Percentiles rank a stretch among this genome's conserved stretches.
Evolutionary conservation across 2,329 filamentous ascomycete genomes (phyloP).

Genomic region (Colletotrichum tropicicola): DNA sequence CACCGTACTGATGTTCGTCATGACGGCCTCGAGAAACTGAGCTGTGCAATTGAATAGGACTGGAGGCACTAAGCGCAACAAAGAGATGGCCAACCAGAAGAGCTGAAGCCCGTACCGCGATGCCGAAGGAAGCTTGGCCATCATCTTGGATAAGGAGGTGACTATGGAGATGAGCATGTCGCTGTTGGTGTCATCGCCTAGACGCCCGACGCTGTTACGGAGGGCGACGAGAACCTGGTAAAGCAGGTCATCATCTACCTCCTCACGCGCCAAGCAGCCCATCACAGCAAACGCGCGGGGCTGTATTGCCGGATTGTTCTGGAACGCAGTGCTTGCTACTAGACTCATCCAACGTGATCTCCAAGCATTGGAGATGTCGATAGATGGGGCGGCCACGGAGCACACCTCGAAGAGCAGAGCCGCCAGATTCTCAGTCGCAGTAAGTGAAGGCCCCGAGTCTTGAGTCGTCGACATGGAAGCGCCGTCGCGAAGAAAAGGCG

Average conservation of each 20-base stretch:
- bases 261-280: conserved; percentile 75
- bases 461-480: conserved; percentile 63
- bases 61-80: conserved; percentile 70
- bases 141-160: conserved; percentile 75
- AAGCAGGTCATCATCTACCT: conserved; percentile 76
- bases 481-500: conserved; percentile 57
- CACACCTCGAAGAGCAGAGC: conserved; percentile 71
- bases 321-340: conserved; percentile 76
- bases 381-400: conserved; percentile 68
- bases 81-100: conserved; percentile 75
- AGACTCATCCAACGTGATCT: conserved; percentile 78
- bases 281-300: conserved; percentile 76
- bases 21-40: conserved; percentile 70
- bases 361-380: conserved; percentile 74
- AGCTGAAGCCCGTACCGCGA: conserved; percentile 75
- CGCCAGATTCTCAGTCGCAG: conserved; percentile 69
- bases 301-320: conserved; percentile 77
- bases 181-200: conserved; percentile 69
- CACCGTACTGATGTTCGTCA: conserved; percentile 70
- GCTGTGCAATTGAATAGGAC: conserved; percentile 73
- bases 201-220: conserved; percentile 70
- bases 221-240: conserved; percentile 77
- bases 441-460: conserved; percentile 60
- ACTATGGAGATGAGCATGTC: conserved; percentile 77
- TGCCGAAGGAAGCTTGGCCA: conserved; percentile 71